These are phyloP conservation scores for Brassica balearica DNA, from an alignment of 441 rosid genomes.

Conservation along the genomic window DNA sequence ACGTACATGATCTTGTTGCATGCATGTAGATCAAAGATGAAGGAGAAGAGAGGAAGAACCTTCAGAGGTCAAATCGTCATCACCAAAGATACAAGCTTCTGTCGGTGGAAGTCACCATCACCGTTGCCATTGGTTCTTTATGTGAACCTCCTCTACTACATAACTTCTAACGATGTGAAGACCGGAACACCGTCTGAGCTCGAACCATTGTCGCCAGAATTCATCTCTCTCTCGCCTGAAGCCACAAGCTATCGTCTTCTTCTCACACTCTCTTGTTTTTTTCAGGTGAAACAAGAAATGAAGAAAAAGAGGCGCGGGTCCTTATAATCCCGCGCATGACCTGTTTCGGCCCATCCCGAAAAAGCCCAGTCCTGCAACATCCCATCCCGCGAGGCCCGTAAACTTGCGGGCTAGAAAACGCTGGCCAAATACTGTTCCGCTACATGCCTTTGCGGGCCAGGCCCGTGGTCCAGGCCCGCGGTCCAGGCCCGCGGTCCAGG, in stretches of 20 bases:
- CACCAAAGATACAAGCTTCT: not conserved
- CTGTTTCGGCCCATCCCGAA: not conserved
- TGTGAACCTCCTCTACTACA: not conserved
- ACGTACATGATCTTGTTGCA: no score
- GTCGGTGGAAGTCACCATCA: not conserved
- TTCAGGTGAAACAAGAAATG: not conserved
- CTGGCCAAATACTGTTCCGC: no score
- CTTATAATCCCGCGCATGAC: not conserved
- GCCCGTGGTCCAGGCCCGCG: no score
- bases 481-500: no score
- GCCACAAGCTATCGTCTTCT: not conserved
- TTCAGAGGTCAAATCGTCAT: not conserved
- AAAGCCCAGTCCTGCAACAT: not conserved
- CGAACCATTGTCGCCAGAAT: not conserved
- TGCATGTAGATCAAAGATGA: no score
- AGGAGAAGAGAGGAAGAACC: not conserved
- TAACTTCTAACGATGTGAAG: not conserved
- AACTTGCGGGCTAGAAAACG: not conserved
- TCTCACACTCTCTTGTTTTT: not conserved
- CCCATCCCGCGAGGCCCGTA: not conserved
- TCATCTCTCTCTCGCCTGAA: no score
- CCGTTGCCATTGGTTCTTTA: not conserved
- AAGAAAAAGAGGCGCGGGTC: not conserved
- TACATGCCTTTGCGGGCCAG: no score
- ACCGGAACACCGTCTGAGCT: not conserved